These are phyloP conservation scores for Salmacisia buchloeana DNA, from an alignment of 1,284 basidiomycete species.

Conservation along the genomic window DNA sequence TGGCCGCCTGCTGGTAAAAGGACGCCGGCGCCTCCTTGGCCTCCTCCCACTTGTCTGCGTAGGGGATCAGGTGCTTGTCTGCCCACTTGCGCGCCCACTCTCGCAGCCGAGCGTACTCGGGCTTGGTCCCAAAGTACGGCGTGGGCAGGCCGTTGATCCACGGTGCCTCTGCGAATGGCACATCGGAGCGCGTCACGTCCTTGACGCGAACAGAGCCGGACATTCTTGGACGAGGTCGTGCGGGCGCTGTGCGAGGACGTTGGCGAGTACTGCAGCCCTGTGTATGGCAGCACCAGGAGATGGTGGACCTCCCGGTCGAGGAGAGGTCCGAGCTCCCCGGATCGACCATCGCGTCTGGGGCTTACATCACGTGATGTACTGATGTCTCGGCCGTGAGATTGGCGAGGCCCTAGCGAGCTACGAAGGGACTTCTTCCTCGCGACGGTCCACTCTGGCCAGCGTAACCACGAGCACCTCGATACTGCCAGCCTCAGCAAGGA, in stretches of 20 bases:
- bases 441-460: too few relatives aligned
- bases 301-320: too few relatives aligned
- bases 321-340: too few relatives aligned
- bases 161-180: conserved; percentile 29
- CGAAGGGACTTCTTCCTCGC: not conserved
- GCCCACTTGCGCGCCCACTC: conserved; percentile 28
- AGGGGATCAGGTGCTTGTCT: conserved; percentile 25
- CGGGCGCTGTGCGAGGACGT: not conserved
- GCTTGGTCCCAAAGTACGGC: conserved; percentile 24
- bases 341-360: too few relatives aligned
- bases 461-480: too few relatives aligned
- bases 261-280: too few relatives aligned
- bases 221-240: not conserved
- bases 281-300: too few relatives aligned
- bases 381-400: too few relatives aligned
- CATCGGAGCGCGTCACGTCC: conserved; percentile 2
- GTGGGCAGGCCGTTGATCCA: conserved; percentile 35
- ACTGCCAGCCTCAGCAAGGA: not conserved
- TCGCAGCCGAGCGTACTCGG: conserved; percentile 24
- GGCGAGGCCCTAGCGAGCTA: not conserved
- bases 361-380: too few relatives aligned
- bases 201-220: not conserved
- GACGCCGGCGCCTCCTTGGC: conserved; percentile 24
- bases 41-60: conserved; percentile 24
- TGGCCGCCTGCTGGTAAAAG: conserved; percentile 29